phyloP scores from a whole-genome alignment of 2,329 filamentous ascomycete genomes.

The Thermoascus crustaceus region DNA sequence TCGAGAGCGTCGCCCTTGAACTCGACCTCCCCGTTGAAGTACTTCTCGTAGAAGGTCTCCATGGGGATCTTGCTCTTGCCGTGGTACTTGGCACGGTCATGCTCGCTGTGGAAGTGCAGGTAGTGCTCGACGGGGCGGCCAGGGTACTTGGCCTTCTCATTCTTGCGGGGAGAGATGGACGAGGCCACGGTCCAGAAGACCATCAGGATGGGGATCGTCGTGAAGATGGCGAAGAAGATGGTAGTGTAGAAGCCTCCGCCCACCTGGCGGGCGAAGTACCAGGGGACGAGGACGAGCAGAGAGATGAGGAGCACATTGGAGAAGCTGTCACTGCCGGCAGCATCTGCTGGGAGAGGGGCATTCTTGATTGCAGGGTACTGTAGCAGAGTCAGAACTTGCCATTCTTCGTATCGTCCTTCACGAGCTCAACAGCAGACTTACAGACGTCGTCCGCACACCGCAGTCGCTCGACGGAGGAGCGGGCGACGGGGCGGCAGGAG shows the following conservation, averaged over 20 bases:
- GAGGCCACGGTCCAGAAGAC: constrained; percentile 77
- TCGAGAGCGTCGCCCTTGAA: constrained; percentile 92
- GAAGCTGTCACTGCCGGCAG: constrained; percentile 75
- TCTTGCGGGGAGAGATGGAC: constrained; percentile 75
- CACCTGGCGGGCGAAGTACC: constrained; percentile 73
- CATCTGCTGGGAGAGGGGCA: constrained; percentile 85
- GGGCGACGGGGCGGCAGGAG: constrained; percentile 48
- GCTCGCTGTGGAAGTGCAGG: constrained; percentile 43
- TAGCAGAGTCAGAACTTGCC: too few species aligned
- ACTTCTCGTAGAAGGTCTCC: constrained; percentile 95
- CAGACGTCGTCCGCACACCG: constrained; percentile 54
- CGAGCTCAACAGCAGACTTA: constrained; percentile 37
- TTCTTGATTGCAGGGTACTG: constrained; percentile 89
- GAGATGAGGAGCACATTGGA: constrained; percentile 70
- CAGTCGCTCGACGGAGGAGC: constrained; percentile 46
- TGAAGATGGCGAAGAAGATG: constrained; percentile 75
- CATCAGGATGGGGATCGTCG: constrained; percentile 68
- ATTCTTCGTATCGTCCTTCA: too few species aligned
- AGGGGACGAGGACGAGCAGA: constrained; percentile 62
- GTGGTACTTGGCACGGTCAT: constrained; percentile 39
- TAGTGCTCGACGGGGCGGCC: constrained; percentile 87
- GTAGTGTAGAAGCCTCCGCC: constrained; percentile 80
- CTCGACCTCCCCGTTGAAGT: constrained; percentile 89
- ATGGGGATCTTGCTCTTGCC: constrained; percentile 44
- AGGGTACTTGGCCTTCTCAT: constrained; percentile 81